Evolutionary conservation across 1,284 basidiomycete species (phyloP), one percentile per base, ranked within the genome.

Genomic region (Peniophora sp.): DNA sequence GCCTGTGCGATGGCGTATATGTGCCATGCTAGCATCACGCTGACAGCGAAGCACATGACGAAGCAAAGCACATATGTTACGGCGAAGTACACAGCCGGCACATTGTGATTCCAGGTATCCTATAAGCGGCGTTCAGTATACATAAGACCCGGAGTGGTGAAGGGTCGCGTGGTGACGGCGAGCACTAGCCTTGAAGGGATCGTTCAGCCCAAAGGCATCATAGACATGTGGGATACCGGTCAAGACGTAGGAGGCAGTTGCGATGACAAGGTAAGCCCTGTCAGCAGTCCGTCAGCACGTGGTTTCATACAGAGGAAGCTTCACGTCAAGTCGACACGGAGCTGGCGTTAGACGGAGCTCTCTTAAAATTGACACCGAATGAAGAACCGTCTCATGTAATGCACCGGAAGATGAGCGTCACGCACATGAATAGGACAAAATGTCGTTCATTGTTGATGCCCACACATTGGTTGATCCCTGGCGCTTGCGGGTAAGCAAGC

Each of bases 401-500:
- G 36, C 49, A 39, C 50, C 36, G 42, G 42, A 35, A 36, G 39
- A 36, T 22, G 14, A 35, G 46, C 9, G n/a, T 2, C n/a, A 68
- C 81, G 49, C 53, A 89, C 92, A 98, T 87, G 77, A 98, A 99
- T 34, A 98, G 73, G 32, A 97, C 78, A 61, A 99, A 99, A 68
- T 98, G 92, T 0, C 96, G 81, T 66, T 98, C 95, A 63, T 99
- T 99, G 64, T 96, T 77, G 6, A 98, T 66, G 2, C 97, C 96
- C 22, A 99, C 92, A 61, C 95, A 98, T 76, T 92, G 90, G 64
- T 98, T 98, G 57, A 99, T 85, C 96, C 96, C 94, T 88, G 66
- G 48, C n/a, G n/a, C 24, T 57, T 10, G 52, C 36, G 11, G 41
- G 22, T 55, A 48, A 35, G 50, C 48, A 34, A 47, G 48, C 17